Base-by-base conservation (phyloP, 2,329 filamentous ascomycete species). In the Pyricularia pennisetigena region DNA sequence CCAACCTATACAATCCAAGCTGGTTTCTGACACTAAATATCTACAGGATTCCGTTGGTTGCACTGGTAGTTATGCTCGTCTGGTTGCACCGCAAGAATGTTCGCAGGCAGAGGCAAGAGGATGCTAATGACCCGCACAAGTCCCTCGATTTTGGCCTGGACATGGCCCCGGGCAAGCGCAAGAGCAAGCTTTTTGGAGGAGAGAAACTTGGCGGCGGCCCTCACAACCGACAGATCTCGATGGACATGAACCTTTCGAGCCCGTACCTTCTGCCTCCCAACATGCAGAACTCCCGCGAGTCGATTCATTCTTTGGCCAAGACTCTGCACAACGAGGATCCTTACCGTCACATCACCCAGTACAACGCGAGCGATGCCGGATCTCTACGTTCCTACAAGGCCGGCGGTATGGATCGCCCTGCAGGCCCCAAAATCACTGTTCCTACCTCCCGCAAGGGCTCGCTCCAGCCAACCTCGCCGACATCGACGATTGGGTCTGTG, bases 231-330 rank as follows among this genome's bases (percentile, higher is more conserved):
- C 87, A 90, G 73, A 78, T 90, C 66, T 91, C 88, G 41, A 87
- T 94, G 85, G 86, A 88, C 73, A 86, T 94, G 85, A 88, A 90
- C 74, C 83, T 94, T 65, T 87, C 86, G 41, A 95, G 89, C 73
- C 95, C 95, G 1, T 99, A 98, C 76, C 85, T 99, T n/a, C 84
- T 98, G n/a, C 94, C 95, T 4, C 91, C 92, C 1, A 88, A 87
- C 68, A 75, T 94, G 24, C 88, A 95, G 61, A 84, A 86, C 74
- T 97, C 94, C 0, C 87, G 88, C 63, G 93, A 97, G 72, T 97
- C 94, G 5, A 83, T 98, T 71, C 89, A 94, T 77, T 96, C 93
- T 2, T 82, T 98, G 71, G 91, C 93, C 29, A 88, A 90, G 68
- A 90, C 89, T 2, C 85, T 94, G 64, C 85, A 88, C 68, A 86